phyloP scores from a whole-genome alignment of 176 grass and related monocot species.

The Aegilops bicornis region DNA sequence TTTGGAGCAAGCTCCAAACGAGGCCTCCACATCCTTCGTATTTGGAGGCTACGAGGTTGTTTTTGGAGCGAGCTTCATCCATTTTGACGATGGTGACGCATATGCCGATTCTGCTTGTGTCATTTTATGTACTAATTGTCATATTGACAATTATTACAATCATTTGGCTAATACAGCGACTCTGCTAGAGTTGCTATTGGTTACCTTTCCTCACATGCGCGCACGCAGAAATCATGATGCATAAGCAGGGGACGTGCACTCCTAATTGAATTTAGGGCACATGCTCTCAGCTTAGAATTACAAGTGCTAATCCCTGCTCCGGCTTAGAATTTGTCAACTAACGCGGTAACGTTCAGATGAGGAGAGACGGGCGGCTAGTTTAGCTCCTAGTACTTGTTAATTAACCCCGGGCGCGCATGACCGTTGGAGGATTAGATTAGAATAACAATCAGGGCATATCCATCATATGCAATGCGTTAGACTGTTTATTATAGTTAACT shows the following conservation, averaged over 20 bases:
- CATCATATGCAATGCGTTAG: background rate
- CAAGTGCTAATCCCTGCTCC: background rate
- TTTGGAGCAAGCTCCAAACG: too few relatives aligned
- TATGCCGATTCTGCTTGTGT: too few relatives aligned
- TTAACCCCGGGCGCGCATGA: constrained; percentile 2
- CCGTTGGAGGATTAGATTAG: constrained; percentile 1
- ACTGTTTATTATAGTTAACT: too few relatives aligned
- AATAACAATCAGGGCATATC: background rate
- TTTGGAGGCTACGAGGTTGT: too few relatives aligned
- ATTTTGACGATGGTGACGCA: too few relatives aligned
- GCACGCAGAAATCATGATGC: background rate
- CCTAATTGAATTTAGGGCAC: background rate
- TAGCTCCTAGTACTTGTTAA: background rate
- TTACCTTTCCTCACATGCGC: background rate
- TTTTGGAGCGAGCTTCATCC: too few relatives aligned
- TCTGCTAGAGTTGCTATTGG: too few relatives aligned
- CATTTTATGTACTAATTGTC: too few relatives aligned
- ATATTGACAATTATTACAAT: too few relatives aligned
- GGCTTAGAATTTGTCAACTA: background rate
- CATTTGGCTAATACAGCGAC: too few relatives aligned
- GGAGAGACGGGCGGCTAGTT: background rate
- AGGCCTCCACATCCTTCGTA: too few relatives aligned
- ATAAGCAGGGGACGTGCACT: background rate
- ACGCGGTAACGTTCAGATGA: background rate
- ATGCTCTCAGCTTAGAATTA: background rate